These are phyloP conservation scores for Camelina sativa DNA, from an alignment of 345 rosid species.

Conservation along the genomic window DNA sequence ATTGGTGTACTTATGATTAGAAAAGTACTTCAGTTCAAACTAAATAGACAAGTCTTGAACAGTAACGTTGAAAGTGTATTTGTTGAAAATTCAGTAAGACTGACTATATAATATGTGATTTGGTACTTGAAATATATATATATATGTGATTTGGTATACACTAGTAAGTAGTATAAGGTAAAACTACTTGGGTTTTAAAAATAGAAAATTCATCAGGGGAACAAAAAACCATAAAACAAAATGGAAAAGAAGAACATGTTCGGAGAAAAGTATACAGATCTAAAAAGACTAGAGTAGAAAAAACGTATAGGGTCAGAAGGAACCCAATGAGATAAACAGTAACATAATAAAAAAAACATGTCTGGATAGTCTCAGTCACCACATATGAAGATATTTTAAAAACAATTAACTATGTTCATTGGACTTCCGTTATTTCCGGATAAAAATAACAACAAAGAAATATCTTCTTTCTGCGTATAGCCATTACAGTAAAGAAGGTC, in stretches of 20 bases:
- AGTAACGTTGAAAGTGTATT: neutral
- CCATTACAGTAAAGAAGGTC: neutral
- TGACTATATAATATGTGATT: neutral
- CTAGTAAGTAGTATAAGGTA: neutral
- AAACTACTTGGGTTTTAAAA: neutral
- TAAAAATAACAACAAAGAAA: neutral
- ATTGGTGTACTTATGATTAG: neutral
- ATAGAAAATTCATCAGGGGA: neutral
- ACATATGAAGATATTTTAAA: slow-evolving; percentile 13
- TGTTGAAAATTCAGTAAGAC: neutral
- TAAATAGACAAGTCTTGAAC: neutral
- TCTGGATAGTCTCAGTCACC: neutral
- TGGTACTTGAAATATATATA: neutral
- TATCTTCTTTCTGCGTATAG: neutral
- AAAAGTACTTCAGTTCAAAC: neutral
- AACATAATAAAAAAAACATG: neutral
- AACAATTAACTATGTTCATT: neutral
- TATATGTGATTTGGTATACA: neutral
- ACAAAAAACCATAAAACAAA: neutral
- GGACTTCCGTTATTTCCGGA: slow-evolving; percentile 33
- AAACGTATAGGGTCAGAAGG: slow-evolving; percentile 13
- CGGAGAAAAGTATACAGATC: neutral
- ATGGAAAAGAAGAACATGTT: neutral
- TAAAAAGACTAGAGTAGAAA: neutral
- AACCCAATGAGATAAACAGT: slow-evolving; percentile 7